Evolutionary conservation across 805 yeast genomes (phyloP), one percentile per base, ranked within the genome.

Genomic region (Diddensiella caesifluorescens): DNA sequence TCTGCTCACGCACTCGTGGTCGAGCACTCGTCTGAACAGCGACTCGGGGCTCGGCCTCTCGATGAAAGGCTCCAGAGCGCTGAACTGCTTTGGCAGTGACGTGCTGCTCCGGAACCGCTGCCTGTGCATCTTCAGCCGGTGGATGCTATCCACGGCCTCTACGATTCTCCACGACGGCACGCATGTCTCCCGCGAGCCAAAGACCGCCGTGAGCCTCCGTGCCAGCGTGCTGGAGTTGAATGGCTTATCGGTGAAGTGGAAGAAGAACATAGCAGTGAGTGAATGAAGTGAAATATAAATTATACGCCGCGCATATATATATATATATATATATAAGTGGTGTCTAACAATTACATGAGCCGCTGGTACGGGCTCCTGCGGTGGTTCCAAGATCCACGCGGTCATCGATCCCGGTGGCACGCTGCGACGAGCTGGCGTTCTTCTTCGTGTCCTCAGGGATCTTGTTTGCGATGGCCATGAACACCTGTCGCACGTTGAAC

Each of bases 401-500:
- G 18, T 35, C 47, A 22, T 35, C 57, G 10, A 41, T 35, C 5
- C 33, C 30, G 9, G 26, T 25, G 18, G 40, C 39, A 15, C 42
- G 37, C 34, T 28, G 34, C 27, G 35, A 26, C 36, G 26, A 7
- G 23, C 40, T 22, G 22, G 28, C 9, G 10, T 47, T 51, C 46
- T 52, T 49, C 21, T 23, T 31, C 21, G 55, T 38, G 35, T 68
- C 70, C 37, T 64, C 61, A n/a, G 97, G 95, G 42, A 90, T 83
- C 66, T 83, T 81, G 46, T 79, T 78, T 35, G 96, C 98, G 50
- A 90, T 85, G 12, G 86, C 90, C 58, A 86, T 67, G 61, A 90
- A 90, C 41, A 90, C 95, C 49, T 90, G 95, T 57, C 83, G 86
- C 29, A 90, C 96, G 57, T 89, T 88, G 56, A 74, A 72, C 13